Conservation (phyloP, 176 grass and related monocot species). For the Bonia amplexicaulis region DNA sequence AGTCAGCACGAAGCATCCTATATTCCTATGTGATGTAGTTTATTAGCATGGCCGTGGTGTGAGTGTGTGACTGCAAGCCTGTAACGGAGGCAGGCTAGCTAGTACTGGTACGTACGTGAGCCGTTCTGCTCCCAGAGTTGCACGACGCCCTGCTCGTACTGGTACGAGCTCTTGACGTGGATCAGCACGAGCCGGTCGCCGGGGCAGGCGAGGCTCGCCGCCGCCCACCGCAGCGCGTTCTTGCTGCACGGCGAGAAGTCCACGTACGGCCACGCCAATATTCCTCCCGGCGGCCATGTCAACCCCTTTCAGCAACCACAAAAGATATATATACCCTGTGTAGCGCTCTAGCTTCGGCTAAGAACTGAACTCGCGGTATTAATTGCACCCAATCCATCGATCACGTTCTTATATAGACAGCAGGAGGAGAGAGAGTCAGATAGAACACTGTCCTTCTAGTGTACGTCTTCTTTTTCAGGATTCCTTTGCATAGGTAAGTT, state of each 20-base stretch:
- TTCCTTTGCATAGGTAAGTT: neutral
- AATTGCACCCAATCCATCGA: neutral
- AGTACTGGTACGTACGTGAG: slow-evolving; percentile 24
- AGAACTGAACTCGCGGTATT: no score
- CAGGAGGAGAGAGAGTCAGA: no score
- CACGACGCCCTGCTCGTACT: slow-evolving; percentile 41
- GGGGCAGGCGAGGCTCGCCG: slow-evolving; percentile 11
- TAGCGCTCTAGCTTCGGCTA: neutral
- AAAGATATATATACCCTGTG: no score
- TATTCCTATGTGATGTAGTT: no score
- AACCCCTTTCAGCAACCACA: neutral
- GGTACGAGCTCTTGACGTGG: slow-evolving; percentile 45
- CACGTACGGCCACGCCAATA: slow-evolving; percentile 44
- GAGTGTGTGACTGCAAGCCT: no score
- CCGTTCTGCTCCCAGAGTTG: slow-evolving; percentile 54
- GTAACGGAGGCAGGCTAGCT: no score
- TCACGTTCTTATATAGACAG: neutral
- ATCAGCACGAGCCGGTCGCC: slow-evolving; percentile 49
- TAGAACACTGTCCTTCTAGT: neutral
- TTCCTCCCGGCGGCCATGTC: neutral
- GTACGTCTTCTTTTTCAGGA: neutral
- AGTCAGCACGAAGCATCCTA: no score
- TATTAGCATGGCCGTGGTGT: neutral
- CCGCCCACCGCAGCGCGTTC: slow-evolving; percentile 37
- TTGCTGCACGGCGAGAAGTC: slow-evolving; percentile 51